A percentile compares a stretch with the other conserved stretches of the same genome.
These are phyloP conservation scores for Fusarium vanettenii DNA, from an alignment of 2,329 filamentous ascomycete species.

Conservation along the genomic window DNA sequence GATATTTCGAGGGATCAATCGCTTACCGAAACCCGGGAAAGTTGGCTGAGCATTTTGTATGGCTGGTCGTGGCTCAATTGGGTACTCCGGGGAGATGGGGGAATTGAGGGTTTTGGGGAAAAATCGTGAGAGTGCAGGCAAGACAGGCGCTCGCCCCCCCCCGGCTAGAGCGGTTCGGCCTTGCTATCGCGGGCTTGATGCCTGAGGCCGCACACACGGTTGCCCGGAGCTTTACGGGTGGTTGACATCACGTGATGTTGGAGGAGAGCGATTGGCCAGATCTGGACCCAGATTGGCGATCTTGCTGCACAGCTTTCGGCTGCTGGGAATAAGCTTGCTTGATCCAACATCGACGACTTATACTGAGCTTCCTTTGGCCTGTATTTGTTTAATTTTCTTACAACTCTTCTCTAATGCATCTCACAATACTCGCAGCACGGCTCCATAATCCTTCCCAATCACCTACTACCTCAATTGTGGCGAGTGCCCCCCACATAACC, in stretches of 20 bases:
- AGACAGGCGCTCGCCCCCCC: slow-evolving; percentile 36
- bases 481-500: neutral
- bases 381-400: neutral
- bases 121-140: slow-evolving; percentile 53
- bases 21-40: slow-evolving; percentile 68
- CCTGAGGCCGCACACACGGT: slow-evolving; percentile 21
- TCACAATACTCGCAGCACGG: neutral
- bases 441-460: neutral
- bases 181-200: slow-evolving; percentile 26
- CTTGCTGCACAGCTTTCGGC: neutral
- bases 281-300: slow-evolving; percentile 13
- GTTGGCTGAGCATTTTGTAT: slow-evolving; percentile 67
- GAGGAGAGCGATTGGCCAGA: slow-evolving; percentile 10
- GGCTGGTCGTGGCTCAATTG: slow-evolving; percentile 61
- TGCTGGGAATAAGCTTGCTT: neutral
- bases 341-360: neutral
- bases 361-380: neutral
- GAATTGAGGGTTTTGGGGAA: slow-evolving; percentile 49
- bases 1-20: neutral
- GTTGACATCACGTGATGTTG: slow-evolving; percentile 2
- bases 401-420: neutral
- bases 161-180: slow-evolving; percentile 42
- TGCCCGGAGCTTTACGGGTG: slow-evolving; percentile 31
- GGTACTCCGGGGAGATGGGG: slow-evolving; percentile 48
- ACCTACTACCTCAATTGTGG: neutral